phyloP scores from a whole-genome alignment of 2,329 filamentous ascomycete species.

The Sporothrix pallida region DNA sequence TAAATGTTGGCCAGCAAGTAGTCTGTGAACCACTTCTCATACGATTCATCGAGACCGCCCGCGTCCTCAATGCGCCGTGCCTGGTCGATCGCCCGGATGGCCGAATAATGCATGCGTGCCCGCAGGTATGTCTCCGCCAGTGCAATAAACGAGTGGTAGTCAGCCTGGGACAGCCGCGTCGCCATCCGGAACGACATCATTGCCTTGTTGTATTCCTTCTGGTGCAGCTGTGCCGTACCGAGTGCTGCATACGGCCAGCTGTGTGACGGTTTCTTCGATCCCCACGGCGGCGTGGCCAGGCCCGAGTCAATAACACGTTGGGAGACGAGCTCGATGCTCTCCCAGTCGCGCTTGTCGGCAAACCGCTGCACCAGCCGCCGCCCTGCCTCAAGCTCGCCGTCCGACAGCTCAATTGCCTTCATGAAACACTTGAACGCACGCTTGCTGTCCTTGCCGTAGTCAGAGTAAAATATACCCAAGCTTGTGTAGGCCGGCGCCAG shows the following conservation, averaged over 20 bases:
- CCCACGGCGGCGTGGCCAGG: conserved; percentile 85
- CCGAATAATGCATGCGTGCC: conserved; percentile 91
- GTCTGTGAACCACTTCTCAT: conserved; percentile 90
- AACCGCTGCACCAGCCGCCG: conserved; percentile 85
- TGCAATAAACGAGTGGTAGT: conserved; percentile 96
- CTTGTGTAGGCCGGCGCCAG: conserved; percentile 91
- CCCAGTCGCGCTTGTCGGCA: conserved; percentile 92
- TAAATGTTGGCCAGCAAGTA: conserved; percentile 97
- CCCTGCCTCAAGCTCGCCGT: conserved; percentile 83
- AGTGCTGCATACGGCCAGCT: conserved; percentile 97
- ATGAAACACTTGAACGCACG: conserved; percentile 92
- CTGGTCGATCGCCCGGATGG: conserved; percentile 86
- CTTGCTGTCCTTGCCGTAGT: conserved; percentile 86
- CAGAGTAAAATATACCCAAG: conserved; percentile 86
- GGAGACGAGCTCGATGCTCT: conserved; percentile 90
- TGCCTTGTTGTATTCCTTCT: conserved; percentile 85
- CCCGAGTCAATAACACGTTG: conserved; percentile 94
- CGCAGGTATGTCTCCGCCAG: conserved; percentile 97
- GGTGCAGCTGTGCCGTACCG: conserved; percentile 92
- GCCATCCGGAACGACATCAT: conserved; percentile 93
- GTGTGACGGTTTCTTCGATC: conserved; percentile 88
- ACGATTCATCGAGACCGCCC: conserved; percentile 57
- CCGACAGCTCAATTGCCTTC: conserved; percentile 91
- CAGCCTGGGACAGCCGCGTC: conserved; percentile 77
- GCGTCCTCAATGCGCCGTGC: conserved; percentile 76